Evolutionary conservation across 1,284 basidiomycete species (phyloP), one percentile per base, ranked within the genome.

Genomic region (Pterula multifida): DNA sequence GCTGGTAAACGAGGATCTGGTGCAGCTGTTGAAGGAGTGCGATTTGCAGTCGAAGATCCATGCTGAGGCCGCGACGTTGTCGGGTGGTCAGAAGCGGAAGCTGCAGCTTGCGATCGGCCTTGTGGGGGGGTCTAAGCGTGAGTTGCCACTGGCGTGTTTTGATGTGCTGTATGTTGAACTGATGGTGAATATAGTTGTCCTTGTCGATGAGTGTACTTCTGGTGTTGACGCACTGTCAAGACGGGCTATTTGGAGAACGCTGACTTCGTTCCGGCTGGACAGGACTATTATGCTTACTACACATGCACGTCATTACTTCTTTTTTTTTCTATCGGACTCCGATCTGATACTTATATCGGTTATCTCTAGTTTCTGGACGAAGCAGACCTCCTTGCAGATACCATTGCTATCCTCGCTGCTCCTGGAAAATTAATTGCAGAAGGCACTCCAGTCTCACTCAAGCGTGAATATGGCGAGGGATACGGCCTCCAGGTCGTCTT

Each of bases 71-170:
- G 66, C 67, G 48, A 82, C 78, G 3, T 68, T 90, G 21, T 81
- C 78, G 26, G 87, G 87, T 1, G 87, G 87, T 3, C 86, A 90
- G 68, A 90, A 90, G 67, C 66, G 87, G 58, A 88, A 89, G 65
- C 66, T 90, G 23, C 85, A 90, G 58, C 68, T 90, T 19, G 87
- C 87, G 0, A 79, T 85, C 54, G 86, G 86, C 2, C 62, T 90
- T 9, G 71, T 88, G 9, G 86, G 85, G 3, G 84, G 83, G 0
- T 85, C 83, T 1, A 78, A 75, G 58, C 75, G 79, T 81, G 55
- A 55, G 63, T 57, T 26, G 24, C 48, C 24, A 11, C n/a, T 42
- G 61, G 22, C 26, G 26, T 25, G 52, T 17, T 44, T 25, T 23
- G 26, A 35, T 15, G 36, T 54, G 23, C 60, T 55, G 19, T 44